Conservation (phyloP, 148 eudicot genomes). For the Rheum nobile region DNA sequence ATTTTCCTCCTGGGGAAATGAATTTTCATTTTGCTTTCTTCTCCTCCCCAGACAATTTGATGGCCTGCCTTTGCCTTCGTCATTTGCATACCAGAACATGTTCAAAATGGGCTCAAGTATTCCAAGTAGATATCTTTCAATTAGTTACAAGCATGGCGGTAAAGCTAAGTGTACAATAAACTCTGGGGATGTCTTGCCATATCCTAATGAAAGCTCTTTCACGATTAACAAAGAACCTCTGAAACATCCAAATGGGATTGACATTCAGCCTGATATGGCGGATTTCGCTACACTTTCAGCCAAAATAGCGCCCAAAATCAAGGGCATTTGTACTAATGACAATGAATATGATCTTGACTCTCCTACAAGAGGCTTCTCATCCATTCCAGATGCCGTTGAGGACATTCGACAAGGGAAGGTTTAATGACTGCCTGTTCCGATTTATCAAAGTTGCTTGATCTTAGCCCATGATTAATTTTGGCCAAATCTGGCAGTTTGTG, state of each 20-base stretch:
- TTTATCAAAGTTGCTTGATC: not conserved
- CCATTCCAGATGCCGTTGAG: slow-evolving; percentile 21
- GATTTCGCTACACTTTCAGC: slow-evolving; percentile 1
- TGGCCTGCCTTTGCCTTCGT: not conserved
- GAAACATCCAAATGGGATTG: slow-evolving; percentile 4
- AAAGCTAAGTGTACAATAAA: not conserved
- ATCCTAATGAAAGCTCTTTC: not conserved
- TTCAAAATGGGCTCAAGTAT: not conserved
- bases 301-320: slow-evolving; percentile 7
- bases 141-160: not conserved
- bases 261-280: slow-evolving; percentile 5
- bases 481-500: slow-evolving; percentile 34
- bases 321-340: not conserved
- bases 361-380: slow-evolving; percentile 18
- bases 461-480: not conserved
- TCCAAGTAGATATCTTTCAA: not conserved
- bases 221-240: not conserved
- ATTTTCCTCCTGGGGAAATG: not conserved
- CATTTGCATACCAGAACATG: not conserved
- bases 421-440: not conserved
- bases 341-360: slow-evolving; percentile 15
- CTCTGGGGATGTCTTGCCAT: not conserved
- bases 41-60: not conserved
- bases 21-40: not conserved
- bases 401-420: slow-evolving; percentile 20